Base-by-base conservation (phyloP, 2,329 filamentous ascomycete species). In the Botrytis squamosa region DNA sequence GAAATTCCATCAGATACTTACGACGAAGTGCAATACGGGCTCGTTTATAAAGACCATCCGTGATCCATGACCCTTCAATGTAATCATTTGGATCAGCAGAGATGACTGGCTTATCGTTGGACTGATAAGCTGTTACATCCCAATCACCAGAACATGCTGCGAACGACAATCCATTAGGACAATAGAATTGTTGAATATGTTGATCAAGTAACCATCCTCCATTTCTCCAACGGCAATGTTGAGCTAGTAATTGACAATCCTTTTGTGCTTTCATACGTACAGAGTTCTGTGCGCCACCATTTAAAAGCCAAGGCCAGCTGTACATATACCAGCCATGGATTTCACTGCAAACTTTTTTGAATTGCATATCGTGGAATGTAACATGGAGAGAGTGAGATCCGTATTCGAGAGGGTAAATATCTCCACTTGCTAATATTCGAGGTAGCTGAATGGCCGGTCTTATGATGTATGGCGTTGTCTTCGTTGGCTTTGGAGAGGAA, bases 131-230 rank as follows among this genome's bases (percentile, higher is more conserved):
- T n/a, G 36, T n/a, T 33, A n/a, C 36, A 33, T 29, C 18, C 18
- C 8, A 14, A 10, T 42, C 25, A 33, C 16, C 18, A 22, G 66
- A n/a, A 22, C 16, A 49, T 29, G 36, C 36, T 38, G n/a, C 4
- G 8, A 52, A 22, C 10, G n/a, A 36, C 36, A 38, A 22, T 5
- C 60, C 25, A 25, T 18, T 33, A 18, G 62, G 40, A 22, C 18
- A 36, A n/a, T 71, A 71, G 29, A 71, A 71, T 40, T 42, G 33
- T 33, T 52, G 40, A 20, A 71, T 62, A 10, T 71, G 69, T 64
- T 64, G 59, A 71, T 71, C 69, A 29, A 71, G 55, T 22, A 71
- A 25, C 69, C 69, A 71, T 2, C 69, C 69, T 46, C 69, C 69
- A 14, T 25, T 71, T 18, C 69, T 63, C 69, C 69, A 71, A 8